These are phyloP conservation scores for Sporobolomyces phaffii DNA, from an alignment of 768 basidiomycete genomes.

Conservation along the genomic window DNA sequence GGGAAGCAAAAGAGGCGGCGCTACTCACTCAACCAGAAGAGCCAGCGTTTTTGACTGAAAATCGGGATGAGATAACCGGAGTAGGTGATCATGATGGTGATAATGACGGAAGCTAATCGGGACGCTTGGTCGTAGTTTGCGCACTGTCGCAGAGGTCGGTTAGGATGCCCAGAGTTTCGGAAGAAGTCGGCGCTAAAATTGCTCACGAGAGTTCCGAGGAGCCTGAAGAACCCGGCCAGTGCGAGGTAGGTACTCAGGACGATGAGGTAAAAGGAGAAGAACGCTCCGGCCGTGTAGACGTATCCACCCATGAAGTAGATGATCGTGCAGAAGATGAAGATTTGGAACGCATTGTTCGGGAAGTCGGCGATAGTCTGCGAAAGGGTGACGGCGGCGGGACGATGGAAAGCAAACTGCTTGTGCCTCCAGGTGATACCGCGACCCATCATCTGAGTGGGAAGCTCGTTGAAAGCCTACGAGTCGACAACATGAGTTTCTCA, in stretches of 20 bases:
- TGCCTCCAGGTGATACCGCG: conserved; percentile 57
- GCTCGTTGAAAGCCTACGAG: conserved; percentile 43
- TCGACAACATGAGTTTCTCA: conserved; percentile 50
- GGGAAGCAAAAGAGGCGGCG: no score
- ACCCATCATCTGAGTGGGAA: conserved; percentile 63
- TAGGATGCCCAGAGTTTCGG: no score
- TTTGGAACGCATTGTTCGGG: conserved; percentile 43
- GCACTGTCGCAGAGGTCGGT: conserved; percentile 31
- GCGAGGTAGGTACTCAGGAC: conserved; percentile 56
- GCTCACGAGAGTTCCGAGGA: conserved; percentile 51
- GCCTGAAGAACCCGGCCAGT: conserved; percentile 81
- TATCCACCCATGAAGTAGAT: conserved; percentile 51
- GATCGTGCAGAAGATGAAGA: conserved; percentile 46
- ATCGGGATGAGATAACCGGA: conserved; percentile 54
- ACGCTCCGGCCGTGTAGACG: conserved; percentile 46
- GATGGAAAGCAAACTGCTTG: conserved; percentile 49
- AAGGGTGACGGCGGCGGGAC: conserved; percentile 47
- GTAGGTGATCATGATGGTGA: conserved; percentile 67
- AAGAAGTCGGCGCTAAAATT: neutral
- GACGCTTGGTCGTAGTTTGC: conserved; percentile 59
- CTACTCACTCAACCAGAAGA: conserved; percentile 71
- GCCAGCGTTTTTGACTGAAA: conserved; percentile 67
- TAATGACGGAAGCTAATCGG: conserved; percentile 59
- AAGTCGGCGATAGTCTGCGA: conserved; percentile 47
- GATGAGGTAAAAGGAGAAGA: conserved; percentile 57